Percentiles rank a stretch among this genome's conserved stretches.
Conservation (phyloP, 2,329 filamentous ascomycete genomes). For the Aspergillus sp. region DNA sequence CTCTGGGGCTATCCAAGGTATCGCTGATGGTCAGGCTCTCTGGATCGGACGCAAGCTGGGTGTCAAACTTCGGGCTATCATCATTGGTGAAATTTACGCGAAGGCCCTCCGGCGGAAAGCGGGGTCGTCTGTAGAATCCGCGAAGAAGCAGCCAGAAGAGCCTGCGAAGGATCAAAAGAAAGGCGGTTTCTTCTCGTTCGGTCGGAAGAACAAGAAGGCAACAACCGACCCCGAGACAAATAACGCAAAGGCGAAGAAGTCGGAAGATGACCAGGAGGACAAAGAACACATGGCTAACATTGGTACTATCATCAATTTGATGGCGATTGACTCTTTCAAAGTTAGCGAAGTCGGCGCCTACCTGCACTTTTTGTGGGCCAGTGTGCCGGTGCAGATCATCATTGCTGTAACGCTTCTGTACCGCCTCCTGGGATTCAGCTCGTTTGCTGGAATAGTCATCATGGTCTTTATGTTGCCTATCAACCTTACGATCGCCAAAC, state of each 20-base stretch:
- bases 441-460: slow-evolving; percentile 86
- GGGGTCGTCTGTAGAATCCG: slow-evolving; percentile 72
- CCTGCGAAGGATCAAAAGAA: slow-evolving; percentile 41
- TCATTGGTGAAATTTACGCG: slow-evolving; percentile 95
- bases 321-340: slow-evolving; percentile 99
- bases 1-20: slow-evolving; percentile 76
- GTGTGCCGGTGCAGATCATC: slow-evolving; percentile 83
- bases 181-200: slow-evolving; percentile 56
- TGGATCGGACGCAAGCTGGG: slow-evolving; percentile 95
- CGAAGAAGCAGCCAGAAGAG: slow-evolving; percentile 63
- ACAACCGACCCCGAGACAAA: slow-evolving; percentile 25
- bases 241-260: slow-evolving; percentile 22
- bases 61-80: slow-evolving; percentile 87
- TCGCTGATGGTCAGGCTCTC: slow-evolving; percentile 81
- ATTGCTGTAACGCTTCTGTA: slow-evolving; percentile 83
- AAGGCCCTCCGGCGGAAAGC: slow-evolving; percentile 93
- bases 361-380: slow-evolving; percentile 91
- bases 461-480: slow-evolving; percentile 87
- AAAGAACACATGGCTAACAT: slow-evolving; percentile 78
- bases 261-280: slow-evolving; percentile 28
- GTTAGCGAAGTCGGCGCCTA: slow-evolving; percentile 94
- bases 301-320: slow-evolving; percentile 98
- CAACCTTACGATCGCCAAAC: slow-evolving; percentile 84
- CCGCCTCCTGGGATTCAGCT: slow-evolving; percentile 85
- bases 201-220: slow-evolving; percentile 57